Percentiles rank a stretch among this genome's conserved stretches.
phyloP scores from a whole-genome alignment of 495 filamentous ascomycete species.

The Venustampulla echinocandica region DNA sequence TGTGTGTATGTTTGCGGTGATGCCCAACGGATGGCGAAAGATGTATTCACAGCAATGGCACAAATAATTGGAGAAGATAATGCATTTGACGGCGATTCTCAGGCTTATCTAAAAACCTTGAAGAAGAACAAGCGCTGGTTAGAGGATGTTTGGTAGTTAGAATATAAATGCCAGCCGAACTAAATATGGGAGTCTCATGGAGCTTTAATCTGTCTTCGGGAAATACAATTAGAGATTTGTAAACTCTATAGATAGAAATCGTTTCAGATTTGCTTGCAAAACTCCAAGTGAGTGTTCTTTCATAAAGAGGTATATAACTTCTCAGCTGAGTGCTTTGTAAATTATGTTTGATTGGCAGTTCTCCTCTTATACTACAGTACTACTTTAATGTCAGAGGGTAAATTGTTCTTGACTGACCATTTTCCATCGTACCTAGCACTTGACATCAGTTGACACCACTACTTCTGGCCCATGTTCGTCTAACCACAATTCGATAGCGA shows the following conservation, averaged over 20 bases:
- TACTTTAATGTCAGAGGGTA: too few species aligned
- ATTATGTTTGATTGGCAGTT: too few species aligned
- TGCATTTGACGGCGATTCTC: neutral
- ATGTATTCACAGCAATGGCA: constrained; percentile 6
- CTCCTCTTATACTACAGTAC: too few species aligned
- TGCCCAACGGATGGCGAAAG: constrained; percentile 3
- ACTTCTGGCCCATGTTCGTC: too few species aligned
- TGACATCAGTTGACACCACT: too few species aligned
- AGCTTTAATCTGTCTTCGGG: neutral
- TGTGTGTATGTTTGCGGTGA: constrained; percentile 59
- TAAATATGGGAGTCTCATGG: neutral
- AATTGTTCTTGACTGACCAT: too few species aligned
- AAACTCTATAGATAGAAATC: neutral
- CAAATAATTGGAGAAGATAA: constrained; percentile 2
- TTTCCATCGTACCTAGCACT: too few species aligned
- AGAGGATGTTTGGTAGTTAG: neutral
- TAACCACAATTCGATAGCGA: too few species aligned
- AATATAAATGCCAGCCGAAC: neutral
- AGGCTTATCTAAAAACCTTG: constrained; percentile 1
- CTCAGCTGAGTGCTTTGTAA: neutral
- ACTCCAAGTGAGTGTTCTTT: neutral
- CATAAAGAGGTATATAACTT: neutral
- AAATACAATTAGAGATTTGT: neutral
- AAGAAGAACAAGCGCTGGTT: neutral
- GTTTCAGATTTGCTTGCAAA: neutral